These are phyloP conservation scores for Mucor circinelloides DNA, from an alignment of 371 early-diverging fungal genomes.

Conservation along the genomic window DNA sequence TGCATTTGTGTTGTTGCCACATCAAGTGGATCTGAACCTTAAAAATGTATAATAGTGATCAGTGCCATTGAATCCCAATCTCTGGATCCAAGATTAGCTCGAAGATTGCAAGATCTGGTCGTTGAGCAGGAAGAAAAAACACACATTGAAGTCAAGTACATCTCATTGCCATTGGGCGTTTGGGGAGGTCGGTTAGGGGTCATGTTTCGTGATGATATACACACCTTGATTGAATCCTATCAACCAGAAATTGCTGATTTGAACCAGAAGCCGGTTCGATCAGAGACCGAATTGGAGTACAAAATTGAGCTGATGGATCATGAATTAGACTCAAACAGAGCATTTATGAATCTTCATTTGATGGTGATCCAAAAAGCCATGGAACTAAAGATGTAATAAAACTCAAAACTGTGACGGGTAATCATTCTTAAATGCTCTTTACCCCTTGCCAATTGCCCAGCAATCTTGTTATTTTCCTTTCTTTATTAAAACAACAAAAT, in stretches of 20 bases:
- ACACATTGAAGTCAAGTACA: constrained; percentile 31
- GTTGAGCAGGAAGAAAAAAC: neutral
- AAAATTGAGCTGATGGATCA: constrained; percentile 34
- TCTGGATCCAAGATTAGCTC: constrained; percentile 42
- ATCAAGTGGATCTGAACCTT: neutral
- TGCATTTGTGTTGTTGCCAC: neutral
- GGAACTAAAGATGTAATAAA: neutral
- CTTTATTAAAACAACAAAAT: constrained; percentile 24
- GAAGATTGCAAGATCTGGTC: constrained; percentile 36
- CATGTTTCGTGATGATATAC: constrained; percentile 45
- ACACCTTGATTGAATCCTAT: constrained; percentile 29
- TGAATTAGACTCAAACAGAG: constrained; percentile 37
- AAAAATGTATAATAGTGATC: constrained; percentile 28
- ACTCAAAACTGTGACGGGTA: neutral
- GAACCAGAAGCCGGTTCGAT: constrained; percentile 10
- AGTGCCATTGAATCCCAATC: constrained; percentile 29
- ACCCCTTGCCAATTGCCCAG: neutral
- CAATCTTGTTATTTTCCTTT: neutral
- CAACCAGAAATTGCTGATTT: constrained; percentile 14
- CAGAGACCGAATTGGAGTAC: constrained; percentile 28
- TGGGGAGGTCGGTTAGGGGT: constrained; percentile 52
- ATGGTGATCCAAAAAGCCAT: constrained; percentile 8
- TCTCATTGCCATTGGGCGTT: constrained; percentile 44
- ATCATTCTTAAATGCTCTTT: neutral
- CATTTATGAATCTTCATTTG: constrained; percentile 48